Conservation (phyloP, 495 filamentous ascomycete species). For the Mycothermus thermophilus region DNA sequence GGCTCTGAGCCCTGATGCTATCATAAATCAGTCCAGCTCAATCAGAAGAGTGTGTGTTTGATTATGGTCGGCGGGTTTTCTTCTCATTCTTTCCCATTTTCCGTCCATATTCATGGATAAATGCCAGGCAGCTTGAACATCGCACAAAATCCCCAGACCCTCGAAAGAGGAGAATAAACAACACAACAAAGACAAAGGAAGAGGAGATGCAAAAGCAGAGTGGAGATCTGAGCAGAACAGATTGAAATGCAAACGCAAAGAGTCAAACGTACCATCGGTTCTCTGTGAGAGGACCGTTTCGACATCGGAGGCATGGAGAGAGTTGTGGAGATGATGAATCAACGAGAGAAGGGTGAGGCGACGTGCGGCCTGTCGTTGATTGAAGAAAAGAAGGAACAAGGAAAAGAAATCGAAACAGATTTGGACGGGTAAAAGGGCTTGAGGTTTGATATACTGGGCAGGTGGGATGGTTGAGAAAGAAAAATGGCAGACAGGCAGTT, state of each 20-base stretch:
- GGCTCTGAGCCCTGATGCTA: not conserved
- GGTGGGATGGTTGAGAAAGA: constrained; percentile 4
- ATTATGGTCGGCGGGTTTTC: too few species aligned
- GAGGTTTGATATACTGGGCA: not conserved
- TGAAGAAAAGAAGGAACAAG: not conserved
- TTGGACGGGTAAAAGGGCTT: not conserved
- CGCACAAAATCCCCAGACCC: too few species aligned
- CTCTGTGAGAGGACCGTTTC: not conserved
- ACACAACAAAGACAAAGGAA: too few species aligned
- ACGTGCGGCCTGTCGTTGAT: not conserved
- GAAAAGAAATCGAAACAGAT: constrained; percentile 1
- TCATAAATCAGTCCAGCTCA: too few species aligned
- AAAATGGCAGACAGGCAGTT: constrained; percentile 8
- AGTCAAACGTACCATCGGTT: constrained; percentile 3
- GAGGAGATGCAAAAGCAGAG: not conserved
- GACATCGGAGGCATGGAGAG: constrained; percentile 1
- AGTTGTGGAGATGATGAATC: too few species aligned
- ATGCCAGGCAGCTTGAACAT: too few species aligned
- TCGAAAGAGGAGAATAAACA: too few species aligned
- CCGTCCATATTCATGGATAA: too few species aligned
- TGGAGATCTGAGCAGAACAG: too few species aligned
- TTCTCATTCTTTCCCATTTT: too few species aligned
- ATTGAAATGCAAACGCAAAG: not conserved
- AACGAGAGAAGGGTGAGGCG: not conserved
- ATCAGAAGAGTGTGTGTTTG: too few species aligned